phyloP scores from a whole-genome alignment of 2,329 filamentous ascomycete species.

The Colletotrichum filicis region DNA sequence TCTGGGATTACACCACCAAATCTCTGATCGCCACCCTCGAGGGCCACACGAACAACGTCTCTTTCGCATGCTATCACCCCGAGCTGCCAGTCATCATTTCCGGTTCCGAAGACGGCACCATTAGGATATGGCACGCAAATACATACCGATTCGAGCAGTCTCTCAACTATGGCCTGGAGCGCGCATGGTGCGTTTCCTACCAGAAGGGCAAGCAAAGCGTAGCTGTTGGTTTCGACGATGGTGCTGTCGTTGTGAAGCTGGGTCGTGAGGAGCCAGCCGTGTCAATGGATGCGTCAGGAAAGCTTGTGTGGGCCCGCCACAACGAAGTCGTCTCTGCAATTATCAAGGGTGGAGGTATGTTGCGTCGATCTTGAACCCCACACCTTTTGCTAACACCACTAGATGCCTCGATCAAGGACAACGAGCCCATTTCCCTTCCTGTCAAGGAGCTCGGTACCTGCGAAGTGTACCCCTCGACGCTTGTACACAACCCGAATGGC shows the following conservation, averaged over 20 bases:
- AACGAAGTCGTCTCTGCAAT: conserved; percentile 95
- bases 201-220: conserved; percentile 95
- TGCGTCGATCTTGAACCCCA: not conserved
- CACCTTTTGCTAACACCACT: conserved; percentile 41
- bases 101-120: conserved; percentile 95
- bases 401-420: conserved; percentile 88
- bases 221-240: conserved; percentile 96
- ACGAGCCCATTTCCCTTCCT: conserved; percentile 83
- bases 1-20: conserved; percentile 99
- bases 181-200: conserved; percentile 97
- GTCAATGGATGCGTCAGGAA: conserved; percentile 95
- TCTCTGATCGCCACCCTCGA: conserved; percentile 96
- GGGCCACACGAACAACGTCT: conserved; percentile 97
- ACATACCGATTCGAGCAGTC: conserved; percentile 97
- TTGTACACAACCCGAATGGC: conserved; percentile 95
- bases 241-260: conserved; percentile 97
- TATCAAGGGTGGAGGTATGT: conserved; percentile 84
- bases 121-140: conserved; percentile 99
- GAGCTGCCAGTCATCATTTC: conserved; percentile 97
- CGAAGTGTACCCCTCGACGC: conserved; percentile 94
- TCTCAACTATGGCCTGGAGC: conserved; percentile 93
- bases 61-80: conserved; percentile 97
- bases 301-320: conserved; percentile 95
- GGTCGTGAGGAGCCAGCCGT: conserved; percentile 97
- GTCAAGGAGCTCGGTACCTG: conserved; percentile 96